Conservation (phyloP, 306 rosid genomes). For the Cyamopsis tetragonoloba region DNA sequence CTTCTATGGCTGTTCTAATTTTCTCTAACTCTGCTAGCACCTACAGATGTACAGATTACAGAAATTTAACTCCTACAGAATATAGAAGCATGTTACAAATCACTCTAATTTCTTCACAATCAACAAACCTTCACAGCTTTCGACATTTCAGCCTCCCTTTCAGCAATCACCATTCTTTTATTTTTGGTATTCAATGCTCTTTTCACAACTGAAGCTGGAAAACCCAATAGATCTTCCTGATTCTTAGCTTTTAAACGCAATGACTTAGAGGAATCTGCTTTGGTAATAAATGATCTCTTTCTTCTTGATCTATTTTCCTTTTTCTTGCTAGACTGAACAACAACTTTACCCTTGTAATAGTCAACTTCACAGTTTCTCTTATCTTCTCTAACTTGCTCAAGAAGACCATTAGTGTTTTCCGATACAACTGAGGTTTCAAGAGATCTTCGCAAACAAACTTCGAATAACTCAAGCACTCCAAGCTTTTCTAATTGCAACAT, state of each 20-base stretch:
- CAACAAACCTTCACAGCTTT: constrained; percentile 67
- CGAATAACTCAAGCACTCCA: constrained; percentile 67
- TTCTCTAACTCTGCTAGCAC: constrained; percentile 68
- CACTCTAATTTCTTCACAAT: background rate
- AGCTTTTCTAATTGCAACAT: constrained; percentile 60
- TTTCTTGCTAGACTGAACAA: constrained; percentile 55
- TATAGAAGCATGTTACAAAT: background rate
- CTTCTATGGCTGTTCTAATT: constrained; percentile 57
- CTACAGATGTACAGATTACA: constrained; percentile 35
- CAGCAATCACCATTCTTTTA: constrained; percentile 42
- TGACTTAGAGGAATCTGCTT: constrained; percentile 21
- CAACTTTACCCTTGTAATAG: constrained; percentile 12
- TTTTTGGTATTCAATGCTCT: constrained; percentile 39
- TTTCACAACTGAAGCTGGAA: constrained; percentile 35
- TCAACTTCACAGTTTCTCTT: constrained; percentile 28
- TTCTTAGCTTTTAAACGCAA: constrained; percentile 29
- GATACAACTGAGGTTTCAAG: constrained; percentile 36
- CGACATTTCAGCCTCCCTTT: constrained; percentile 77
- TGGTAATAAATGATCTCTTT: constrained; percentile 23
- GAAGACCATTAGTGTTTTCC: constrained; percentile 18
- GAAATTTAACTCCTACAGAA: background rate
- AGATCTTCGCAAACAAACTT: constrained; percentile 52
- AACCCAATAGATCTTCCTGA: constrained; percentile 23
- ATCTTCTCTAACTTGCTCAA: constrained; percentile 27
- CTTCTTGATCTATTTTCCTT: constrained; percentile 49